phyloP scores from a whole-genome alignment of 345 rosid genomes.

The Stellera chamaejasme region DNA sequence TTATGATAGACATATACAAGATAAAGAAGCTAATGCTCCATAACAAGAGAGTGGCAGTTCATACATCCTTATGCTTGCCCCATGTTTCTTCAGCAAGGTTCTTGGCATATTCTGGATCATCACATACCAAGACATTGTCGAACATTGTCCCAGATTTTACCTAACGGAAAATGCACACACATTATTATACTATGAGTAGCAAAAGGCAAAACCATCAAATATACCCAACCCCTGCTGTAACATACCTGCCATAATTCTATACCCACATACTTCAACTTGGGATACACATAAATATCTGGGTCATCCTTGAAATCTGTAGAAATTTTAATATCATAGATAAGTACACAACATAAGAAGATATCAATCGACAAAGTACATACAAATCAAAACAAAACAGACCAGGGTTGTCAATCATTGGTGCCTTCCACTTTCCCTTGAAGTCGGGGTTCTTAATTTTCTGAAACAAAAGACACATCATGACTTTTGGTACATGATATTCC shows the following conservation, averaged over 20 bases:
- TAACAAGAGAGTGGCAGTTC: conserved; percentile 5
- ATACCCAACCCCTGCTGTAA: not conserved
- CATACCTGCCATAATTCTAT: conserved; percentile 97
- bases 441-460: conserved; percentile 95
- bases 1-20: conserved; percentile 11
- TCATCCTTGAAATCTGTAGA: conserved; percentile 89
- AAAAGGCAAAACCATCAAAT: not conserved
- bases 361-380: not conserved
- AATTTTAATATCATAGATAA: conserved; percentile 1
- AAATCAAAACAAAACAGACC: conserved; percentile 30
- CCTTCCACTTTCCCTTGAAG: conserved; percentile 97
- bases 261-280: conserved; percentile 89
- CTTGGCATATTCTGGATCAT: conserved; percentile 85
- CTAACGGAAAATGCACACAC: conserved; percentile 19
- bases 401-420: conserved; percentile 97
- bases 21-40: not conserved
- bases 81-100: conserved; percentile 86
- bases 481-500: not conserved
- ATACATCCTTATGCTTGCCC: conserved; percentile 92
- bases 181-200: not conserved
- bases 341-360: not conserved
- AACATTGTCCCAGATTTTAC: conserved; percentile 98
- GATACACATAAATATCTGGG: conserved; percentile 79
- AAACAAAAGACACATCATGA: conserved; percentile 12
- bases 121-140: conserved; percentile 69